Base-by-base conservation (phyloP, 1,139 yeast species). In the Lodderomyces orthopsilosis region DNA sequence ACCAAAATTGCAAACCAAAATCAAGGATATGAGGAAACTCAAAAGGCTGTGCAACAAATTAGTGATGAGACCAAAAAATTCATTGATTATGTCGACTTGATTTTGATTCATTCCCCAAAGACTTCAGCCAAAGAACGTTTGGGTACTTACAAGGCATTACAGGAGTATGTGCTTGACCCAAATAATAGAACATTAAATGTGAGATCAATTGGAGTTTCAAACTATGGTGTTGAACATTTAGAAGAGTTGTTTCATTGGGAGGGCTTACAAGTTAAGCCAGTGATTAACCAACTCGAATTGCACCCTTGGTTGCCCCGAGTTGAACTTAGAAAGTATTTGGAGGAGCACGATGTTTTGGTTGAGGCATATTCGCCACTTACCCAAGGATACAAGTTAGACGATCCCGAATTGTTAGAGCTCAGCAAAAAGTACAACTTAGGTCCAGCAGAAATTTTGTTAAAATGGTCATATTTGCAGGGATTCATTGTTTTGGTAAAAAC, bases 351-450 rank as follows among this genome's bases (percentile, higher is more conserved):
- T 19, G 71, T 85, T 30, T 61, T 71, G 6, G 74, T 79, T 7
- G 85, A 84, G 58, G 90, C 93, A 0, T 86, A 77, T 61, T 78
- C 87, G 4, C 85, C 95, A 12, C 68, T 84, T 55, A 81, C 87
- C 1, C 82, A 79, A 46, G 85, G 89, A 5, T 58, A 62, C 42
- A 75, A 78, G 53, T 57, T 81, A 18, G 61, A 70, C 42, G 84
- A 81, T 51, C 77, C 81, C 4, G 73, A 66, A 38, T 54, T 82
- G 44, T 52, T 61, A 35, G 59, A 48, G 10, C 57, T 65, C 51
- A 57, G 57, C 41, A 47, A 58, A 42, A 58, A 61, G 46, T 63
- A 46, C 46, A 51, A 52, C 5, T 45, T 63, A 23, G 41, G 60
- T 26, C 59, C 57, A 43, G 52, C 54, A 12, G 68, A 65, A 45